Evolutionary conservation across 2,329 filamentous ascomycete species (phyloP).

Genomic region (Neonectria sp.): DNA sequence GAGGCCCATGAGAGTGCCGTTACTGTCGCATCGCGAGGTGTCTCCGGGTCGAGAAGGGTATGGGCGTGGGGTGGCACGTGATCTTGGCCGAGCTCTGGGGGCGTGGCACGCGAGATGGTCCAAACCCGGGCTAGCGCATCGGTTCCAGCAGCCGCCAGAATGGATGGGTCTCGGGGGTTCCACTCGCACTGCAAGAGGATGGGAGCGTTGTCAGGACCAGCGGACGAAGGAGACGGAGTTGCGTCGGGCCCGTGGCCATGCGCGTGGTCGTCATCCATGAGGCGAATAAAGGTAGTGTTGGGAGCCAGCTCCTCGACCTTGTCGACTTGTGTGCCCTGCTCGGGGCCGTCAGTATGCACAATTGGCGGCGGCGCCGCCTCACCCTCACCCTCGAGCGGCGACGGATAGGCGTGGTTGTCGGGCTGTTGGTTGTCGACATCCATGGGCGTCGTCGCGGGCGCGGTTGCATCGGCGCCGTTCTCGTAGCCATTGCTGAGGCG

Average conservation of each 20-base stretch:
- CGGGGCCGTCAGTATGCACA: constrained; percentile 72
- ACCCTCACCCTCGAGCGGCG: constrained; percentile 73
- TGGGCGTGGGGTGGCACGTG: constrained; percentile 57
- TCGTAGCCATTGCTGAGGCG: constrained; percentile 75
- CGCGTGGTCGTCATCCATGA: constrained; percentile 61
- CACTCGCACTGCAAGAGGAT: constrained; percentile 79
- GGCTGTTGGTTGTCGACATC: constrained; percentile 69
- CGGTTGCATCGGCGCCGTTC: constrained; percentile 63
- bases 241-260: constrained; percentile 53
- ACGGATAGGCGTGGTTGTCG: constrained; percentile 75
- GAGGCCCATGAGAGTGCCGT: constrained; percentile 74
- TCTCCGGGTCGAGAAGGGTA: constrained; percentile 67
- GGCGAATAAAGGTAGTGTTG: constrained; percentile 73
- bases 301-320: constrained; percentile 73
- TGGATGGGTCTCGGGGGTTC: constrained; percentile 75
- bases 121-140: constrained; percentile 80
- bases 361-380: constrained; percentile 68
- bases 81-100: constrained; percentile 58
- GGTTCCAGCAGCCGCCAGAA: constrained; percentile 78
- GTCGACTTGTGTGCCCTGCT: constrained; percentile 75
- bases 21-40: constrained; percentile 66
- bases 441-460: constrained; percentile 68
- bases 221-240: constrained; percentile 56
- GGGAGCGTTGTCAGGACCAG: constrained; percentile 66
- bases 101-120: constrained; percentile 71